Evolutionary conservation across 495 filamentous ascomycete genomes (phyloP), one percentile per base, ranked within the genome.

Genomic region (Ascodesmis nigricans): DNA sequence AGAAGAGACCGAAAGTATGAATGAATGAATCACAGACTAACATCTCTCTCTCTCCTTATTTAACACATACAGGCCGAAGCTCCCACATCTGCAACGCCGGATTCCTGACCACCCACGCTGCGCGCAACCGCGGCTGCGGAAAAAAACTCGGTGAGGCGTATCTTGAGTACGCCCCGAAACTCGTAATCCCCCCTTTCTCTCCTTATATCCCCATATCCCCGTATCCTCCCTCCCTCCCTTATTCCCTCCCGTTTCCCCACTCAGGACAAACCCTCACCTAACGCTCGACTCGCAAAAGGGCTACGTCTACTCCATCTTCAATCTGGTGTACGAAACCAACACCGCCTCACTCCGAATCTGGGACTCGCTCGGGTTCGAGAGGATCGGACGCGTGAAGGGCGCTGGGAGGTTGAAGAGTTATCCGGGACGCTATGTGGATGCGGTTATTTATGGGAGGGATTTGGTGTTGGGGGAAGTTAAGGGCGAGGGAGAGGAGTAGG

Each of bases 341-440:
- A 73, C 90, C 22, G 87, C 80, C 2, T 92, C 83, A 11, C 82
- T 78, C 50, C 77, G 78, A 29, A 82, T 97, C 39, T 97, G 87
- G 87, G 87, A 97, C 55, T 78, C 74, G 1, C 65, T 97, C n/a
- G 87, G 87, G 19, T 97, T 97, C 58, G 91, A 97, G 58, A 73
- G 87, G 24, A 90, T 97, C 52, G 90, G 87, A 2, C 71, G 75
- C 27, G 74, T 97, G 40, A 83, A 82, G 46, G 78, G 75, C 22
- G 78, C 75, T 42, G 87, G 90, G 28, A 75, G 74, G 46, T 65
- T 97, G 18, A 72, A 74, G 25, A 71, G 75, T 40, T 29, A 17
- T 23, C 25, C 25, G 14, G 79, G 80, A 1, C 73, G 69, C 39
- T 69, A 78, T 41, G 71, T 95, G 27, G 90, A 97, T 55, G 90